A percentile compares a stretch with the other conserved stretches of the same genome.
Conservation (phyloP, 2,329 filamentous ascomycete genomes). For the Colletotrichum sublineola region DNA sequence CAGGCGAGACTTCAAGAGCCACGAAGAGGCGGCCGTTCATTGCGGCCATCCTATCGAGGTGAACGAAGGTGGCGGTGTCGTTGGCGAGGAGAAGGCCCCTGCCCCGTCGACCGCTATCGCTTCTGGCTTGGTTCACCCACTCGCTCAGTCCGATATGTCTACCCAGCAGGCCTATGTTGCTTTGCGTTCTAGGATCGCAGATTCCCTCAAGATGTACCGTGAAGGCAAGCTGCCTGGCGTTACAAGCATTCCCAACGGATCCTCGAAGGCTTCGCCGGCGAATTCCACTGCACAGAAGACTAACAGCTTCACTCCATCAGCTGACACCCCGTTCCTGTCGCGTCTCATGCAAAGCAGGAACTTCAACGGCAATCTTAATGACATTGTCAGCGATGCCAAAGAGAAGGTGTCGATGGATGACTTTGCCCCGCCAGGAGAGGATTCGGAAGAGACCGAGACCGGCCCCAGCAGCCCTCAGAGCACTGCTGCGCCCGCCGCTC, state of each 20-base stretch:
- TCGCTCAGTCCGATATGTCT: constrained; percentile 69
- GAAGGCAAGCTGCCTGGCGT: constrained; percentile 66
- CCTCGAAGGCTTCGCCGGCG: constrained; percentile 46
- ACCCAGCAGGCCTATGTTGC: constrained; percentile 66
- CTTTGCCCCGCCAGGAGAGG: constrained; percentile 64
- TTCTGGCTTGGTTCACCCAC: constrained; percentile 71
- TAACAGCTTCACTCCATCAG: constrained; percentile 64
- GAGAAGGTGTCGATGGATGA: constrained; percentile 65
- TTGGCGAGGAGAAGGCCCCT: constrained; percentile 50
- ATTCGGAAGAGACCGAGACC: constrained; percentile 65
- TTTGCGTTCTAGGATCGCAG: constrained; percentile 66
- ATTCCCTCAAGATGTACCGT: constrained; percentile 65
- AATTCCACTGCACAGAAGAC: constrained; percentile 46
- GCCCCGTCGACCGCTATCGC: constrained; percentile 45
- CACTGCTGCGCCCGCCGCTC: constrained; percentile 49
- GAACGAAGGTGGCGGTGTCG: constrained; percentile 64
- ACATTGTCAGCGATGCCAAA: constrained; percentile 71
- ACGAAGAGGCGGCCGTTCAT: constrained; percentile 91
- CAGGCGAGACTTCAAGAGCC: constrained; percentile 92
- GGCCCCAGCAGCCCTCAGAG: constrained; percentile 45
- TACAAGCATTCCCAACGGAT: constrained; percentile 57
- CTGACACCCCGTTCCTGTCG: constrained; percentile 76
- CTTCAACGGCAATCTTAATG: constrained; percentile 70
- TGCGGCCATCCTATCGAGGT: constrained; percentile 87
- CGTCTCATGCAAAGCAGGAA: constrained; percentile 73